phyloP scores from a whole-genome alignment of 495 filamentous ascomycete genomes.

The Penicillium cinerascens region DNA sequence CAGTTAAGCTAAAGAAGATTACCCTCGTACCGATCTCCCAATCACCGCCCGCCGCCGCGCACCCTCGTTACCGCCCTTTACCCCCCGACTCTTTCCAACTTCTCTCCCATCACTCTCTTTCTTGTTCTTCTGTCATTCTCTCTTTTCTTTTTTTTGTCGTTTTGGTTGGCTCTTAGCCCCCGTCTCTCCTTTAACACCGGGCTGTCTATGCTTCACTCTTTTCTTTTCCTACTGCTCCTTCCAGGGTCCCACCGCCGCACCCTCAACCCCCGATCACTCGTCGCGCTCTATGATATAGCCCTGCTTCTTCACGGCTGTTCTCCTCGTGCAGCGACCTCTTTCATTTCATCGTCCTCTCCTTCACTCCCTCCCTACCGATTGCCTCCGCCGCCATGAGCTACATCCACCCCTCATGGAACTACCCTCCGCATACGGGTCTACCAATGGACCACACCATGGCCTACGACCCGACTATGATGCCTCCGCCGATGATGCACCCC shows the following conservation, averaged over 20 bases:
- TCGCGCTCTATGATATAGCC: constrained; percentile 24
- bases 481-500: constrained; percentile 42
- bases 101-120: constrained; percentile 16
- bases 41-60: not conserved
- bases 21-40: not conserved
- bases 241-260: constrained; percentile 9
- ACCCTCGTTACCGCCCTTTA: not conserved
- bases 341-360: not conserved
- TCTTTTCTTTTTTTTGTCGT: constrained; percentile 16
- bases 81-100: constrained; percentile 14
- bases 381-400: constrained; percentile 37
- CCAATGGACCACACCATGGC: constrained; percentile 41
- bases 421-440: constrained; percentile 33
- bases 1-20: not conserved
- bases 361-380: constrained; percentile 3
- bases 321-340: not conserved
- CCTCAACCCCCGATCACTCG: constrained; percentile 11
- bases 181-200: constrained; percentile 24
- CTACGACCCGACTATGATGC: constrained; percentile 40
- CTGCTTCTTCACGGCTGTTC: constrained; percentile 4
- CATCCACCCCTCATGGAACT: constrained; percentile 44
- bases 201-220: constrained; percentile 7
- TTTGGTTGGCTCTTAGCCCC: constrained; percentile 12
- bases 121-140: constrained; percentile 5
- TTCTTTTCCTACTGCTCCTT: constrained; percentile 14